Base-by-base conservation (phyloP, 352 stramenopile genomes). In the Globisporangium yorkense region DNA sequence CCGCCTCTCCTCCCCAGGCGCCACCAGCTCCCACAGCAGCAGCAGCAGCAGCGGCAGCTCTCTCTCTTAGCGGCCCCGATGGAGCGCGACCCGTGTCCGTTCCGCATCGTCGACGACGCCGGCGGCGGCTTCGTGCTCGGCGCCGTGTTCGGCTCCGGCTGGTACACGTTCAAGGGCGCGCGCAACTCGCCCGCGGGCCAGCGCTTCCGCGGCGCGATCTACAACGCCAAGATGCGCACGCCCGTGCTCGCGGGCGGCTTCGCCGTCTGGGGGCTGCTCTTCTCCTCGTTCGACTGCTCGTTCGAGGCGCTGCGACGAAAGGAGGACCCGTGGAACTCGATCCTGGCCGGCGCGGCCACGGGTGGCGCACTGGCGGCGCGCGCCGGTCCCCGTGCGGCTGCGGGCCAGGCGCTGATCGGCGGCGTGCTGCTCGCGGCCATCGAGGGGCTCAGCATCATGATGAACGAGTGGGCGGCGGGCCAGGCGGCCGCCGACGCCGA, bases 301-400 rank as follows among this genome's bases (percentile, higher is more conserved):
- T 89, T 99, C 44, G 97, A 97, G 52, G 92, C 94, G 35, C 74
- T 99, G 57, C 91, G 97, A 72, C 92, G 97, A 76, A 99, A 98
- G 79, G 97, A 99, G 84, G 97, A 99, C 84, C 95, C 97, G 44
- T 99, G 97, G 96, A 99, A 99, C 74, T 98, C 96, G n/a, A 99
- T 99, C 61, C 71, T 99, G 41, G 94, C 91, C 33, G 97, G 97
- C 27, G 96, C 94, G 15, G 91, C 93, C 47, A 99, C 97, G 0
- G 97, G 97, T 72, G 97, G 96, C 49, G 87, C 98, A 29, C 80
- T 99, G 15, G 97, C 96, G 27, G 92, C 96, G 18, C 86, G 97
- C 48, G 96, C 96, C 3, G 96, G 97, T 16, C 92, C 96, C 0
- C 96, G 94, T 21, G 95, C 94, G 1, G 96, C 96, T 33, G 94